Percentiles rank a stretch among this genome's conserved stretches.
These are phyloP conservation scores for Quercus suber DNA, from an alignment of 306 rosid species.

Conservation along the genomic window DNA sequence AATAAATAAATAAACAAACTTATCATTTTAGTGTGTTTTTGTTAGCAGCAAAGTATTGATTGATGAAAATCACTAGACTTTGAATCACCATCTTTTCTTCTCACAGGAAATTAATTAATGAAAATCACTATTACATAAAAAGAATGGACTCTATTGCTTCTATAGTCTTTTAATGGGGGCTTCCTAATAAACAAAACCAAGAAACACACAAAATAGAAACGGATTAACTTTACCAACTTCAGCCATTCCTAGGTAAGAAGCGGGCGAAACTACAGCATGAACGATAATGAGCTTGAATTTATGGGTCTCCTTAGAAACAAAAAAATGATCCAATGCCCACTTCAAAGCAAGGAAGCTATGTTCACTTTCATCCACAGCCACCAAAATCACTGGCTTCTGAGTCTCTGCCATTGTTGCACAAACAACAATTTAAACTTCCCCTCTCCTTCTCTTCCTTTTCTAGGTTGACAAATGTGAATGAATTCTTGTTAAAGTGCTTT, in stretches of 20 bases:
- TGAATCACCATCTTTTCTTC: too few species aligned
- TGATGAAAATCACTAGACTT: too few species aligned
- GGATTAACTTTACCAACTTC: constrained; percentile 12
- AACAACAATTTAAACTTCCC: not conserved
- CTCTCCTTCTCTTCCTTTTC: not conserved
- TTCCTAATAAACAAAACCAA: too few species aligned
- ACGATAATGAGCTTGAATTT: constrained; percentile 27
- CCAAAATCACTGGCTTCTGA: constrained; percentile 28
- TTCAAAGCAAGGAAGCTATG: constrained; percentile 39
- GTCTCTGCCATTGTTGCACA: constrained; percentile 25
- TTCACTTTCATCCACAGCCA: constrained; percentile 32
- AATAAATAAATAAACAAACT: too few species aligned
- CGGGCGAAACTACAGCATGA: constrained; percentile 28
- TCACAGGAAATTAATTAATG: too few species aligned
- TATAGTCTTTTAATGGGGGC: too few species aligned
- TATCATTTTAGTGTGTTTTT: too few species aligned
- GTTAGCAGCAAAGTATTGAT: too few species aligned
- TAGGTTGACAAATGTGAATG: not conserved
- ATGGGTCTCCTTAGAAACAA: not conserved
- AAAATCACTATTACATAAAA: too few species aligned
- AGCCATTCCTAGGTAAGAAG: constrained; percentile 17
- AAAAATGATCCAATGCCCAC: constrained; percentile 38
- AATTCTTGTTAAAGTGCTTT: not conserved
- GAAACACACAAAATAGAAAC: not conserved
- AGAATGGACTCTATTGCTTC: too few species aligned